These are phyloP conservation scores for Articulospora tetracladia DNA, from an alignment of 495 filamentous ascomycete species.

Conservation along the genomic window DNA sequence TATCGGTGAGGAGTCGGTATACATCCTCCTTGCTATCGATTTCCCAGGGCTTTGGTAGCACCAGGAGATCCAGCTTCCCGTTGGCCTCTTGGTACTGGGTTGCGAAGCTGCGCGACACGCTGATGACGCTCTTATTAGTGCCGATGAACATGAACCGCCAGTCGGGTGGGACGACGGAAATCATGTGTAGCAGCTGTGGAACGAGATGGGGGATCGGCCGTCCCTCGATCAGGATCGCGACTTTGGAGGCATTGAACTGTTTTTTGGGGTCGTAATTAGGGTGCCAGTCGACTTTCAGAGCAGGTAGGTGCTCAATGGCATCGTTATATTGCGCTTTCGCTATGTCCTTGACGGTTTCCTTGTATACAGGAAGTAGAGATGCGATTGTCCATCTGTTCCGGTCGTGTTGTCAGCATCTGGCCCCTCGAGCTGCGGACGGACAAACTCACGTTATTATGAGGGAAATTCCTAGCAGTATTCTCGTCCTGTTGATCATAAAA, in stretches of 20 bases:
- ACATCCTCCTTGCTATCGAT: slow-evolving; percentile 40
- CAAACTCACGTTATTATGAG: slow-evolving; percentile 28
- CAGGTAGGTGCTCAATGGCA: slow-evolving; percentile 34
- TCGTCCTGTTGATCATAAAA: slow-evolving; percentile 27
- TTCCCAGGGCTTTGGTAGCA: slow-evolving; percentile 36
- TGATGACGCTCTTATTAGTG: slow-evolving; percentile 34
- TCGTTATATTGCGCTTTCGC: slow-evolving; percentile 32
- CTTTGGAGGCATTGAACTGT: slow-evolving; percentile 42
- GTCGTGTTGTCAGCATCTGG: not conserved
- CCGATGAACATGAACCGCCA: slow-evolving; percentile 50
- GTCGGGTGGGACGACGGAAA: slow-evolving; percentile 44
- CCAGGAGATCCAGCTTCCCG: slow-evolving; percentile 44
- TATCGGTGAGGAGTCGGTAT: slow-evolving; percentile 38
- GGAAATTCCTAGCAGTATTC: slow-evolving; percentile 26
- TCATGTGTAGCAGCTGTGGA: slow-evolving; percentile 45
- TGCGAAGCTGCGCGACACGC: slow-evolving; percentile 34
- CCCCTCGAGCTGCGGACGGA: not conserved
- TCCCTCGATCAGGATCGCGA: slow-evolving; percentile 47
- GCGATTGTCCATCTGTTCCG: slow-evolving; percentile 38
- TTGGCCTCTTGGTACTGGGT: slow-evolving; percentile 38
- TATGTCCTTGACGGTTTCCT: slow-evolving; percentile 29
- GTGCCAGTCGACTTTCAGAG: slow-evolving; percentile 39
- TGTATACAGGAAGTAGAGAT: slow-evolving; percentile 35
- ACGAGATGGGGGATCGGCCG: slow-evolving; percentile 40
- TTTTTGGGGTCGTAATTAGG: slow-evolving; percentile 28